Base-by-base conservation (phyloP, 1,139 yeast genomes). In the Nakaseomyces sp. region DNA sequence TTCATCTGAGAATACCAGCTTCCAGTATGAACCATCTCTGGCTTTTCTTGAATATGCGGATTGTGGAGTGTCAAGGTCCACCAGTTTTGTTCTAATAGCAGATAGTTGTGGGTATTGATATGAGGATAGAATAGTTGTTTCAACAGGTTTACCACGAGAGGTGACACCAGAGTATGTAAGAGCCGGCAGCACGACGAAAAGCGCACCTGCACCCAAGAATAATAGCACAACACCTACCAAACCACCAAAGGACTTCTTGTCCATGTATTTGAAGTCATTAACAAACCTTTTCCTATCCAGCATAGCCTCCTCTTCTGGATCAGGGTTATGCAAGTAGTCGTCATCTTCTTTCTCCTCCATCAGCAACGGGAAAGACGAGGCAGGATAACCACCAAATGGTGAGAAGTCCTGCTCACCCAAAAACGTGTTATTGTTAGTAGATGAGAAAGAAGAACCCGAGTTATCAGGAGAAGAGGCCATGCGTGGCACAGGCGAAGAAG, bases 381-480 rank as follows among this genome's bases (percentile, higher is more conserved):
- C 91, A 1, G 96, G 96, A 61, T 85, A 87, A 8, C 96, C 96
- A 44, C 96, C 96, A 68, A 87, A 87, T 2, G 96, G 96, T 42
- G 88, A 79, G 52, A 79, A 71, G 50, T 72, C 77, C 5, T 73
- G 69, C 55, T 66, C 70, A 31, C 60, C 61, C 38, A 63, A 48
- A 48, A 63, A 63, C 16, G 65, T 69, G 44, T 64, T 57, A 13
- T 35, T 35, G 38, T 35, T 35, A 4, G 57, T 52, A n/a, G 58
- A 55, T 5, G 51, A 48, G 19, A 62, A 61, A 1, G 67, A 61
- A 9, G 44, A 37, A 26, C 54, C 51, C 1, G 44, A 37, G 19
- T 37, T 36, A 9, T 22, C 41, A 12, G 44, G 43, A 7, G 46
- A 45, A 8, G 46, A 43, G 12, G 29, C 31, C 36, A 30, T 30